Evolutionary conservation across 441 rosid genomes (phyloP).

Genomic region (Gossypium lobatum): DNA sequence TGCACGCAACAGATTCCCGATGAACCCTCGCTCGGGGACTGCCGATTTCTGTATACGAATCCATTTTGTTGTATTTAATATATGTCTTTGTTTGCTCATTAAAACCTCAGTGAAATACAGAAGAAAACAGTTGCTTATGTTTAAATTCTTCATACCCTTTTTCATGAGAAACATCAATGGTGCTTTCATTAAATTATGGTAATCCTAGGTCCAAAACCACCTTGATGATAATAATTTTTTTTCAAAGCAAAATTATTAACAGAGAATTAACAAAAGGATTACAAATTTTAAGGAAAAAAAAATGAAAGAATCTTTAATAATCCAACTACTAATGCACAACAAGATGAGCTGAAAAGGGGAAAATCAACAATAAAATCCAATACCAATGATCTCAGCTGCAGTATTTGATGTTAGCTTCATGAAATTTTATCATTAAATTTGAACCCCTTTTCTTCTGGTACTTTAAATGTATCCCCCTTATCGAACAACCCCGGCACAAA

Average conservation of each 20-base stretch:
- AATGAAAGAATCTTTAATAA: conserved; percentile 5
- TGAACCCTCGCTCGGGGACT: conserved; percentile 13
- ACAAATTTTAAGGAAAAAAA: neutral
- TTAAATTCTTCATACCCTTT: neutral
- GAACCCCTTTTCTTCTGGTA: neutral
- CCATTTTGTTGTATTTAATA: conserved; percentile 13
- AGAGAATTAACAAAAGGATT: neutral
- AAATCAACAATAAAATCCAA: neutral
- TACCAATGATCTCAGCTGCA: neutral
- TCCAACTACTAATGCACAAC: conserved; percentile 11
- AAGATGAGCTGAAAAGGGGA: neutral
- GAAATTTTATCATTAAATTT: neutral
- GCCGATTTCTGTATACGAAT: conserved; percentile 8
- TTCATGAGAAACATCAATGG: neutral
- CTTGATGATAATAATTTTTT: neutral
- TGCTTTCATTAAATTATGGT: neutral
- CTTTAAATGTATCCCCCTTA: neutral
- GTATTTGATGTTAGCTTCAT: neutral
- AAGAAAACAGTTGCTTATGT: neutral
- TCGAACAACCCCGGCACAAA: neutral
- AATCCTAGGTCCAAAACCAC: neutral
- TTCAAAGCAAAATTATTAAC: conserved; percentile 1
- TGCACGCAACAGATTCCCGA: neutral
- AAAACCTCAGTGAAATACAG: neutral
- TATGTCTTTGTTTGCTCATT: conserved; percentile 3